A percentile compares a stretch with the other conserved stretches of the same genome.
Conservation (phyloP, 2,329 filamentous ascomycete species). For the Fonsecaea pedrosoi region DNA sequence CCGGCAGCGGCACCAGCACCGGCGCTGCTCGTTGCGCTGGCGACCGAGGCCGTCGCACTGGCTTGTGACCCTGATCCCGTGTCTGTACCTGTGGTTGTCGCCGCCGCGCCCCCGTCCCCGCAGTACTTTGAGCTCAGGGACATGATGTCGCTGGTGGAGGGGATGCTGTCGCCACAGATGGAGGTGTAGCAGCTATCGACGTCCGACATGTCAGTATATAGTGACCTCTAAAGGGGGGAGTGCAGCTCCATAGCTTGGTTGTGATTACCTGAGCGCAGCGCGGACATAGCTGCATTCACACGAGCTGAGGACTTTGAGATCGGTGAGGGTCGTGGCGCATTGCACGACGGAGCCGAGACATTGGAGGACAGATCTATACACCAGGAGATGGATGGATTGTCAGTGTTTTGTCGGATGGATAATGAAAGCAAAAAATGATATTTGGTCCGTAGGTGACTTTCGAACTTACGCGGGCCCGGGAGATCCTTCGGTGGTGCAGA, state of each 20-base stretch:
- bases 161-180: not conserved
- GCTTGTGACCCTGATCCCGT: not conserved
- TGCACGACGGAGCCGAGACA: not conserved
- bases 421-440: too few relatives aligned
- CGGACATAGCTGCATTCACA: not conserved
- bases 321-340: not conserved
- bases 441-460: not conserved
- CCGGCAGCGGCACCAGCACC: not conserved
- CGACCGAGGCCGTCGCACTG: slow-evolving; percentile 1
- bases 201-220: not conserved
- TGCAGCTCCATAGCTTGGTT: not conserved
- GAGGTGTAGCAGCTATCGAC: not conserved
- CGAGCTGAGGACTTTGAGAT: not conserved
- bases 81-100: not conserved
- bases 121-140: not conserved
- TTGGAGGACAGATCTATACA: not conserved
- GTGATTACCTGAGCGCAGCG: not conserved
- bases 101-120: not conserved
- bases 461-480: not conserved
- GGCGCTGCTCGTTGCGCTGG: not conserved
- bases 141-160: not conserved
- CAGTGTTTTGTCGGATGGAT: too few relatives aligned
- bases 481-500: not conserved
- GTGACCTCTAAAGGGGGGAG: not conserved
- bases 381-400: not conserved